These are phyloP conservation scores for Nemania serpens DNA, from an alignment of 2,329 filamentous ascomycete species.

Conservation along the genomic window DNA sequence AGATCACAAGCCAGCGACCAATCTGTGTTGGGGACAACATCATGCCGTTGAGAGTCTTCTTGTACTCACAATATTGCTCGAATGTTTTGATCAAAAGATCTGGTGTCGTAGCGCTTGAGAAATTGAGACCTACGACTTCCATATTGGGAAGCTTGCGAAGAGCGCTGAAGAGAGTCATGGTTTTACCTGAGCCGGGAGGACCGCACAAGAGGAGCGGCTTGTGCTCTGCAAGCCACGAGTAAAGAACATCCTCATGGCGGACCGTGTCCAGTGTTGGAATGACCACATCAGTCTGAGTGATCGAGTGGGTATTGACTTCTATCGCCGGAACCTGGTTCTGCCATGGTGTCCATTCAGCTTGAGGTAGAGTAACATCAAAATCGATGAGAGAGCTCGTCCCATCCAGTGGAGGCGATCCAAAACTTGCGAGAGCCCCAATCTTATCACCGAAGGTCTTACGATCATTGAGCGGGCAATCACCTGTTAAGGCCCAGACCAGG, in stretches of 20 bases:
- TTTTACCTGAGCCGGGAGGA: conserved; percentile 98
- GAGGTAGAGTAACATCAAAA: conserved; percentile 86
- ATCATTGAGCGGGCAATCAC: conserved; percentile 87
- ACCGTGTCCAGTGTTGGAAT: conserved; percentile 98
- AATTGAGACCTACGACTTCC: conserved; percentile 99
- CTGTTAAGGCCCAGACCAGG: conserved; percentile 92
- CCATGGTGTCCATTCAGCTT: conserved; percentile 90
- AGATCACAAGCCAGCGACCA: conserved; percentile 95
- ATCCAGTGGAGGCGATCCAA: conserved; percentile 81
- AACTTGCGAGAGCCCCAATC: conserved; percentile 78
- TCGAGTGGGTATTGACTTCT: conserved; percentile 97
- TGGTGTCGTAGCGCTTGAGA: conserved; percentile 97
- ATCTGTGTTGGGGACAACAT: conserved; percentile 96
- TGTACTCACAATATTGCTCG: conserved; percentile 99
- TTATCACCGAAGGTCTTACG: conserved; percentile 89
- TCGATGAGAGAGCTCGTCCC: conserved; percentile 89
- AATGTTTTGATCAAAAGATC: conserved; percentile 99
- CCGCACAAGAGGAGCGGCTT: conserved; percentile 96
- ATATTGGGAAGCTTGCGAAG: conserved; percentile 96
- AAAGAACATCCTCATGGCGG: conserved; percentile 97
- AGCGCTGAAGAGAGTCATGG: conserved; percentile 98
- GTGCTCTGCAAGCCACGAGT: conserved; percentile 98
- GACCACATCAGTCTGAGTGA: conserved; percentile 97
- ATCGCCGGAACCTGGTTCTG: conserved; percentile 92
- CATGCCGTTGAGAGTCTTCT: conserved; percentile 95